Conservation (phyloP, 2,329 filamentous ascomycete species). For the Colletotrichum sp. region DNA sequence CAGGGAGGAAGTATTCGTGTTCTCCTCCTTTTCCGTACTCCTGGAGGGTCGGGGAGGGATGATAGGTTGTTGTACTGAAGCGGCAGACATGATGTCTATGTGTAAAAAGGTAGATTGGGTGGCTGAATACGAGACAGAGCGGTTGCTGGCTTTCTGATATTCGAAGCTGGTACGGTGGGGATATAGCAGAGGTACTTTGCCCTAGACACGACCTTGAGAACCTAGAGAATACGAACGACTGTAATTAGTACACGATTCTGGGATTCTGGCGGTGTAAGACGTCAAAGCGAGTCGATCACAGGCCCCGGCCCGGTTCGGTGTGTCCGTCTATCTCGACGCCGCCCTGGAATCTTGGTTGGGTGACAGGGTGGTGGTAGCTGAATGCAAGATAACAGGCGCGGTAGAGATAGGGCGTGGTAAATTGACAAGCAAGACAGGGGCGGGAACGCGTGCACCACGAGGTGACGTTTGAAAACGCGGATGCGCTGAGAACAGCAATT, state of each 20-base stretch:
- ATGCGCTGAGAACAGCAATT: background rate
- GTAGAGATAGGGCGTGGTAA: background rate
- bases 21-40: conserved; percentile 50
- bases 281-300: conserved; percentile 8
- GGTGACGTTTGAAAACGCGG: background rate
- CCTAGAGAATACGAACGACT: background rate
- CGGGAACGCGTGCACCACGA: background rate
- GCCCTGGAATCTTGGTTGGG: background rate
- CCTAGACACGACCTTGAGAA: background rate
- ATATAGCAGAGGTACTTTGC: background rate
- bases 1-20: conserved; percentile 35
- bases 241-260: conserved; percentile 1
- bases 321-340: background rate
- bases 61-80: conserved; percentile 55
- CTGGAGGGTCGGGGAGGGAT: conserved; percentile 63
- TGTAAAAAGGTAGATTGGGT: conserved; percentile 21
- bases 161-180: background rate
- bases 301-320: background rate
- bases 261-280: conserved; percentile 9
- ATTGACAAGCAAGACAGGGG: conserved; percentile 1
- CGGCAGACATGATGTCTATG: conserved; percentile 49
- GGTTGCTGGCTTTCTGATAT: background rate
- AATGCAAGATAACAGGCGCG: conserved; percentile 13
- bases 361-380: background rate
- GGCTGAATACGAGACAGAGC: background rate